Evolutionary conservation across 768 basidiomycete species (phyloP), one percentile per base, ranked within the genome.

Genomic region (Psilocybe cyanescens): DNA sequence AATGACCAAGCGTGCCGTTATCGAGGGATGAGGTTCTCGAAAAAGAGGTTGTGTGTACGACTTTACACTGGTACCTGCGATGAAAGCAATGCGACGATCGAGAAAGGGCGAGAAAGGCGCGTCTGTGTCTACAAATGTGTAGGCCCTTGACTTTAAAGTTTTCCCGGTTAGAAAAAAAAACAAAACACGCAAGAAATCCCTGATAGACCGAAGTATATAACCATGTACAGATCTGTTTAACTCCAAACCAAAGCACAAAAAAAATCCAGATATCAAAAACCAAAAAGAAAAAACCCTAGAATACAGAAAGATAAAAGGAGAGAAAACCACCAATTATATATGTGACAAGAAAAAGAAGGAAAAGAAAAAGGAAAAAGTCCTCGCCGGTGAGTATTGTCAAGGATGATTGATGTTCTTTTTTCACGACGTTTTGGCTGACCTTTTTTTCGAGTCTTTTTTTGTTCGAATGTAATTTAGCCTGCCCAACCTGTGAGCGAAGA

Each of bases 401-500:
- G 37, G 19, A 44, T 41, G 37, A 12, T 19, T 35, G 6, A 12
- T 3, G n/a, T 59, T 58, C n/a, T 14, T 17, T 33, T n/a, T 33
- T 24, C 47, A 49, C n/a, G 47, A 49, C 47, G 14, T 49, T 19
- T 8, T 14, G 30, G 14, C 14, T 31, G 19, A 37, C 19, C 24
- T 58, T 57, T 6, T 35, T 35, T 11, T 35, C 11, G 33, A 35
- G 33, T 11, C 33, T 7, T n/a, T 44, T 44, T 44, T 44, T 44
- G 41, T 41, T 44, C 53, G 49, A 55, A 64, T 65, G 33, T 58
- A 19, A 59, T 50, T 75, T 72, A 80, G 11, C 81, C 81, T 46
- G 83, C 81, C 81, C 81, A 81, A 1, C 80, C 80, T 16, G 78
- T 81, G 55, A 82, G 72, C 5, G 81, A 82, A n/a, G 78, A 79